Evolutionary conservation across 305 asterid genomes (phyloP).

Genomic region (Lippia alba): DNA sequence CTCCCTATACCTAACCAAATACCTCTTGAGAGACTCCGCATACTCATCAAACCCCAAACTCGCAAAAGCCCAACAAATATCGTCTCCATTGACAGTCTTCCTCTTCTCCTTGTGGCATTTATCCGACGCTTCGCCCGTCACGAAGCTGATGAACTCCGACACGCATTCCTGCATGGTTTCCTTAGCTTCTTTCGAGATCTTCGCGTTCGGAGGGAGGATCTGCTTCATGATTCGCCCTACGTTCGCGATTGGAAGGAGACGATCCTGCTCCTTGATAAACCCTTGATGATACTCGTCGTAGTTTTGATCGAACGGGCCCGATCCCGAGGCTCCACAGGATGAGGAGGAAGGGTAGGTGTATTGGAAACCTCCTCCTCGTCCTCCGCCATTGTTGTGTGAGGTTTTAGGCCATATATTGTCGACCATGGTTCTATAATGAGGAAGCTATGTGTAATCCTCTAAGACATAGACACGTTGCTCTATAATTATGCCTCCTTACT

Average conservation of each 20-base stretch:
- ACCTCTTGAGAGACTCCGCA: constrained; percentile 33
- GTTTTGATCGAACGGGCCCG: background rate
- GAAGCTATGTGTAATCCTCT: constrained; percentile 25
- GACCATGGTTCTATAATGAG: constrained; percentile 35
- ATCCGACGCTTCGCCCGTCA: constrained; percentile 44
- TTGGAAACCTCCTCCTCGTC: background rate
- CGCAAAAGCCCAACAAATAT: constrained; percentile 45
- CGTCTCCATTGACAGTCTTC: constrained; percentile 46
- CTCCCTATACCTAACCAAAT: constrained; percentile 39
- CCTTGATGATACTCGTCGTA: background rate
- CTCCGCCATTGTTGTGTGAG: background rate
- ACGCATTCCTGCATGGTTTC: constrained; percentile 50
- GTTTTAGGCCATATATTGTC: constrained; percentile 31
- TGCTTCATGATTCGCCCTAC: constrained; percentile 46
- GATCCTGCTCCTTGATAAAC: constrained; percentile 3
- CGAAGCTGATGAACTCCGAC: constrained; percentile 48
- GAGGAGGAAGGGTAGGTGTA: background rate
- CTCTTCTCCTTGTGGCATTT: constrained; percentile 44
- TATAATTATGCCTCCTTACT: constrained; percentile 10
- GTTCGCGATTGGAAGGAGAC: constrained; percentile 42
- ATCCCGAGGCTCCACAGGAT: background rate
- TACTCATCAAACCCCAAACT: constrained; percentile 46
- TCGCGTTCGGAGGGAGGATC: constrained; percentile 43
- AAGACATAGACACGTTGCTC: constrained; percentile 35
- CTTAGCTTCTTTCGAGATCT: constrained; percentile 45